Evolutionary conservation across 1,139 yeast genomes (phyloP).

Genomic region (Pichia sp.): DNA sequence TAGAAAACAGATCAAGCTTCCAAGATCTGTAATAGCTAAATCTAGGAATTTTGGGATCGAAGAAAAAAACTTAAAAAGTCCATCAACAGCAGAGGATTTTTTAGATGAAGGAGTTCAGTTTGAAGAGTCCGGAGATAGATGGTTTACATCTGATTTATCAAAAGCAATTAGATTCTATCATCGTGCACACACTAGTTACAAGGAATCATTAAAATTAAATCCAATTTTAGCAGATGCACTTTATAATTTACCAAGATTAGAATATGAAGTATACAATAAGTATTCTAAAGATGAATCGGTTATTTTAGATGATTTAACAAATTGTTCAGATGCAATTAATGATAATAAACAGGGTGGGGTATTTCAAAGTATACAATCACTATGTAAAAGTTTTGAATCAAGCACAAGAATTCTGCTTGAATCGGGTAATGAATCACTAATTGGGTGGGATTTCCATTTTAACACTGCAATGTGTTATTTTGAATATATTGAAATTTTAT

Average conservation of each 20-base stretch:
- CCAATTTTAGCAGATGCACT: slow-evolving; percentile 33
- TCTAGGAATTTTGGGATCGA: slow-evolving; percentile 5
- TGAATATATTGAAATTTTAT: slow-evolving; percentile 38
- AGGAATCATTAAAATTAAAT: slow-evolving; percentile 28
- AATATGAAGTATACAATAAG: slow-evolving; percentile 43
- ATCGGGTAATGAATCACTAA: slow-evolving; percentile 11
- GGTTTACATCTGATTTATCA: slow-evolving; percentile 49
- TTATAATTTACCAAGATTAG: slow-evolving; percentile 44
- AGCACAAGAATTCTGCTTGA: slow-evolving; percentile 29
- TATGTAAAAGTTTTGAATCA: slow-evolving; percentile 37
- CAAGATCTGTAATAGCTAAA: slow-evolving; percentile 17
- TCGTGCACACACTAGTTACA: slow-evolving; percentile 38
- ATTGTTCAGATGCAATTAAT: slow-evolving; percentile 38
- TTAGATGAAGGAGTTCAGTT: slow-evolving; percentile 43
- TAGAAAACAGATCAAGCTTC: slow-evolving; percentile 16
- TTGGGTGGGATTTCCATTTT: slow-evolving; percentile 36
- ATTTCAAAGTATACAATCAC: slow-evolving; percentile 33
- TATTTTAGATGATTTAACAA: slow-evolving; percentile 32
- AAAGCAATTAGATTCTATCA: slow-evolving; percentile 50
- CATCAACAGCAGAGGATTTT: slow-evolving; percentile 39
- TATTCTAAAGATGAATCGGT: slow-evolving; percentile 42
- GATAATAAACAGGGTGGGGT: slow-evolving; percentile 28
- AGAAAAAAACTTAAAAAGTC: slow-evolving; percentile 15
- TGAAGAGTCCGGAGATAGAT: slow-evolving; percentile 54
- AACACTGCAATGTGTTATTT: slow-evolving; percentile 44